These are phyloP conservation scores for Phytophthora ramorum DNA, from an alignment of 352 stramenopile species.

Conservation along the genomic window DNA sequence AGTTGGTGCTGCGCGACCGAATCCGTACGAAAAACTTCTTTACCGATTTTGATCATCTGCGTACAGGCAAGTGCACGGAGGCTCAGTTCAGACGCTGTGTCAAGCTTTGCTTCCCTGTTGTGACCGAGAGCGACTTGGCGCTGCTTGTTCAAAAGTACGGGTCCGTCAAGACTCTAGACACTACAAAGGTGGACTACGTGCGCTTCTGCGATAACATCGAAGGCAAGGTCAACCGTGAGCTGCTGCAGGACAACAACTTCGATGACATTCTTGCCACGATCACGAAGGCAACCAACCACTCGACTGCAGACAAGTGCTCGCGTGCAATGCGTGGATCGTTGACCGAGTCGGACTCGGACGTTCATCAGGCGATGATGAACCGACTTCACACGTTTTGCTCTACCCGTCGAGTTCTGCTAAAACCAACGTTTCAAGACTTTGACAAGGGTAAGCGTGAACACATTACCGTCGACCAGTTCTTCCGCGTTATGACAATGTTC, in stretches of 20 bases:
- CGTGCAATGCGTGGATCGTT: conserved; percentile 68
- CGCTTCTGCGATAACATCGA: conserved; percentile 76
- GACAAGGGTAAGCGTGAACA: conserved; percentile 77
- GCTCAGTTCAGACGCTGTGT: conserved; percentile 81
- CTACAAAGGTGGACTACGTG: conserved; percentile 79
- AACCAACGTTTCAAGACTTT: conserved; percentile 87
- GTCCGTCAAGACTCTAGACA: conserved; percentile 42
- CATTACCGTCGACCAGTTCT: conserved; percentile 85
- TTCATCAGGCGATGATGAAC: conserved; percentile 65
- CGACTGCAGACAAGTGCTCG: conserved; percentile 56
- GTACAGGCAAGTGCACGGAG: conserved; percentile 77
- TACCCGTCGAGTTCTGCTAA: conserved; percentile 74
- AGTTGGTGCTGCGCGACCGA: conserved; percentile 68
- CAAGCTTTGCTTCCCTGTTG: conserved; percentile 77
- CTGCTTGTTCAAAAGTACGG: conserved; percentile 72
- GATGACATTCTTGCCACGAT: conserved; percentile 62
- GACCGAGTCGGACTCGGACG: conserved; percentile 47
- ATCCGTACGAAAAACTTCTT: conserved; percentile 90
- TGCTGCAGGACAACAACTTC: conserved; percentile 49
- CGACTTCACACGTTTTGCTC: conserved; percentile 63
- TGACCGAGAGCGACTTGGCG: conserved; percentile 67
- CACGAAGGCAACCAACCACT: conserved; percentile 33
- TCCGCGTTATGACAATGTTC: conserved; percentile 81
- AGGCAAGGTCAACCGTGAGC: conserved; percentile 39
- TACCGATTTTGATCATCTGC: conserved; percentile 80